Conservation (phyloP, 345 rosid genomes). For the Citrus hindsii region DNA sequence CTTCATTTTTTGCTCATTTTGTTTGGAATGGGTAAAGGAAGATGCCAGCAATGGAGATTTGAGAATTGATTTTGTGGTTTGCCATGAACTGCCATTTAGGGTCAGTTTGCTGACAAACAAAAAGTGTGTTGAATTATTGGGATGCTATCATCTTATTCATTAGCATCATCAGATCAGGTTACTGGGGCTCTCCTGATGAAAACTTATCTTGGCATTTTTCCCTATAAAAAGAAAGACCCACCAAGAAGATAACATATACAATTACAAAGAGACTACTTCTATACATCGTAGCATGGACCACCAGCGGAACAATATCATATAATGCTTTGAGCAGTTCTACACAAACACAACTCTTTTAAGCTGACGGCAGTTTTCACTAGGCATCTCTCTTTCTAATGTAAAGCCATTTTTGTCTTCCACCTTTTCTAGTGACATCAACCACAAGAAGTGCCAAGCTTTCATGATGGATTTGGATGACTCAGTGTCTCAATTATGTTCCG, state of each 20-base stretch:
- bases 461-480: not conserved
- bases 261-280: too few relatives aligned
- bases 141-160: not conserved
- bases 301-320: conserved; percentile 5
- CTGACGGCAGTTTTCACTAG: not conserved
- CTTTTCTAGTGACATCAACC: conserved; percentile 1
- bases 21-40: not conserved
- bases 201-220: not conserved
- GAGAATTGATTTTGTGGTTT: not conserved
- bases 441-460: not conserved
- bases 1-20: not conserved
- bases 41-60: not conserved
- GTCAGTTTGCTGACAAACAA: not conserved
- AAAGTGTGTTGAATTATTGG: not conserved
- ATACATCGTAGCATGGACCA: not conserved
- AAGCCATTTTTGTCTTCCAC: conserved; percentile 14
- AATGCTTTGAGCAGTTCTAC: not conserved
- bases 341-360: not conserved
- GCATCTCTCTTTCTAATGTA: not conserved
- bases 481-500: not conserved
- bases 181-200: not conserved
- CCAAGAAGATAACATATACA: not conserved
- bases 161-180: not conserved
- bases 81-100: not conserved
- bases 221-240: not conserved